Percentiles rank a stretch among this genome's conserved stretches.
phyloP scores from a whole-genome alignment of 371 early-diverging fungal genomes.

The Dinochytrium kinnereticum region DNA sequence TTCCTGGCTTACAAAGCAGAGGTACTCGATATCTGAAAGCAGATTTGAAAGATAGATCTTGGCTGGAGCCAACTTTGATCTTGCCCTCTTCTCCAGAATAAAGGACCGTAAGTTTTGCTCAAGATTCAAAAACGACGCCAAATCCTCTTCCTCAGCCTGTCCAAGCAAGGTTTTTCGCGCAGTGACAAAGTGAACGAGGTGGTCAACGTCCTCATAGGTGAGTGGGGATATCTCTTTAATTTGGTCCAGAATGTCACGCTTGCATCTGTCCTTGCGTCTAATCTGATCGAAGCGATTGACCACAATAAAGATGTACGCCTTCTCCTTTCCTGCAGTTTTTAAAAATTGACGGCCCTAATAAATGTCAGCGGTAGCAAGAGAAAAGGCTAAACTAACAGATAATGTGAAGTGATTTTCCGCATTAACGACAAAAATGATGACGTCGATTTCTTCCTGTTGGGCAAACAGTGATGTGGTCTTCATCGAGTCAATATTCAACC shows the following conservation, averaged over 20 bases:
- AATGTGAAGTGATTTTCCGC: slow-evolving; percentile 98
- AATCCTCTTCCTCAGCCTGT: slow-evolving; percentile 25
- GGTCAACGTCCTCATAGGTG: slow-evolving; percentile 87
- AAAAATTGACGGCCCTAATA: slow-evolving; percentile 92
- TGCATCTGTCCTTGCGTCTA: slow-evolving; percentile 90
- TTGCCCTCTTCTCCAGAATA: slow-evolving; percentile 92
- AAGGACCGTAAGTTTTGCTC: slow-evolving; percentile 89
- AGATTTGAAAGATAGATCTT: slow-evolving; percentile 87
- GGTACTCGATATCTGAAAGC: slow-evolving; percentile 44
- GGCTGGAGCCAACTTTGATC: slow-evolving; percentile 93
- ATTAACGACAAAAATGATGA: slow-evolving; percentile 96
- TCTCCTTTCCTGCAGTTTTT: slow-evolving; percentile 93
- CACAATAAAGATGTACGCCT: slow-evolving; percentile 96
- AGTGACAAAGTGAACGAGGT: slow-evolving; percentile 95
- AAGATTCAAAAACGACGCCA: slow-evolving; percentile 70
- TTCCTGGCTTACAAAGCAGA: slow-evolving; percentile 56
- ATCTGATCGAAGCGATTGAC: slow-evolving; percentile 97
- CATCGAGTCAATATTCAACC: slow-evolving; percentile 95
- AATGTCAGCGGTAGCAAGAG: background rate
- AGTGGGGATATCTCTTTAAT: slow-evolving; percentile 90
- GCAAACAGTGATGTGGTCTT: slow-evolving; percentile 96
- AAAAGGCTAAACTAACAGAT: slow-evolving; percentile 64
- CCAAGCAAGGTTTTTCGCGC: slow-evolving; percentile 65
- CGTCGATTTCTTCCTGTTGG: slow-evolving; percentile 97
- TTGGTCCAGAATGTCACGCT: slow-evolving; percentile 89